Evolutionary conservation across 768 basidiomycete species (phyloP).

Genomic region (Pholiota conissans): DNA sequence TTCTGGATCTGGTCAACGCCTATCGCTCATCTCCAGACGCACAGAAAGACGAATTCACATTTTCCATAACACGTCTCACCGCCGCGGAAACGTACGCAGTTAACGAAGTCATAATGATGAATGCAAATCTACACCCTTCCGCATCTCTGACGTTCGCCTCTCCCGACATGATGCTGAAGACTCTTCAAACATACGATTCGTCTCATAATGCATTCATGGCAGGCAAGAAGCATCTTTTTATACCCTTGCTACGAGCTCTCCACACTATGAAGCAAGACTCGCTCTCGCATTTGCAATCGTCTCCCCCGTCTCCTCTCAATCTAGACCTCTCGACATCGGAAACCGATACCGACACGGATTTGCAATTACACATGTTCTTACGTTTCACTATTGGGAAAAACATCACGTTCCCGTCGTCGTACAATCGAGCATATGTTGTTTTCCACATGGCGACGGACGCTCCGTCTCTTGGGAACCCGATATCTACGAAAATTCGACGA

Average conservation of each 20-base stretch:
- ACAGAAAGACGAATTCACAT: slow-evolving; percentile 26
- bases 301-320: slow-evolving; percentile 1
- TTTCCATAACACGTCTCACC: slow-evolving; percentile 29
- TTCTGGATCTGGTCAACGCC: slow-evolving; percentile 5
- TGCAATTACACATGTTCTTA: slow-evolving; percentile 16
- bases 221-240: slow-evolving; percentile 13
- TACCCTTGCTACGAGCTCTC: slow-evolving; percentile 16
- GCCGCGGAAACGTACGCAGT: slow-evolving; percentile 26
- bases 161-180: slow-evolving; percentile 22
- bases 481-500: slow-evolving; percentile 15
- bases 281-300: neutral
- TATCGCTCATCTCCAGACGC: slow-evolving; percentile 22
- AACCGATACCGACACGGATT: slow-evolving; percentile 15
- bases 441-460: slow-evolving; percentile 22
- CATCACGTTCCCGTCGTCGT: slow-evolving; percentile 19
- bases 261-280: neutral
- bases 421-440: slow-evolving; percentile 23
- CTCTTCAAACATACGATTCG: slow-evolving; percentile 17
- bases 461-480: slow-evolving; percentile 14
- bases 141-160: slow-evolving; percentile 28
- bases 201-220: slow-evolving; percentile 20
- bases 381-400: slow-evolving; percentile 10
- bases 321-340: slow-evolving; percentile 6
- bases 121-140: slow-evolving; percentile 18
- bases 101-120: slow-evolving; percentile 27